Evolutionary conservation across 2,329 filamentous ascomycete genomes (phyloP).

Genomic region (Chalaropsis thielavioides): DNA sequence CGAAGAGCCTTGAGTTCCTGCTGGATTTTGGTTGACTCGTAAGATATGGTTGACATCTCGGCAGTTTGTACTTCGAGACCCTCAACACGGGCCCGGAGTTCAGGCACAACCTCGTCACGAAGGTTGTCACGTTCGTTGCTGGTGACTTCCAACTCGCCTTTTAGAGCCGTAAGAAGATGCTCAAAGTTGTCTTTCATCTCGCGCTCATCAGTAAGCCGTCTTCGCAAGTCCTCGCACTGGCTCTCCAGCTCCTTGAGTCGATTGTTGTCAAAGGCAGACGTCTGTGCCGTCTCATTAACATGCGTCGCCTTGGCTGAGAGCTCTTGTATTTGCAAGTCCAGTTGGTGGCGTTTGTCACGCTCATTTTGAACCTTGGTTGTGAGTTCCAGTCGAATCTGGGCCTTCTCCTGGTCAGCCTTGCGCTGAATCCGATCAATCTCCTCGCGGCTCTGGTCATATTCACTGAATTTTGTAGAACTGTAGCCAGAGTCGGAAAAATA

Average conservation of each 20-base stretch:
- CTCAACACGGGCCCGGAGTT: constrained; percentile 60
- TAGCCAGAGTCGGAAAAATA: constrained; percentile 96
- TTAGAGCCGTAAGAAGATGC: constrained; percentile 72
- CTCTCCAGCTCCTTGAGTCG: constrained; percentile 65
- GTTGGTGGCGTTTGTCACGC: constrained; percentile 53
- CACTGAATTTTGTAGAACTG: constrained; percentile 65
- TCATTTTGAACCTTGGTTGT: constrained; percentile 81
- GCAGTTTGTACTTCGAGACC: constrained; percentile 61
- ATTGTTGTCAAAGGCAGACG: constrained; percentile 40
- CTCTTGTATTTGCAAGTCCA: constrained; percentile 73
- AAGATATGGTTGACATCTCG: constrained; percentile 57
- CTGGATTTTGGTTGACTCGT: constrained; percentile 72
- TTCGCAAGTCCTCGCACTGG: constrained; percentile 66
- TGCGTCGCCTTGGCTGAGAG: constrained; percentile 66
- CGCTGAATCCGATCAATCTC: constrained; percentile 74
- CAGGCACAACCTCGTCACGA: constrained; percentile 72
- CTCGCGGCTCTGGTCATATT: constrained; percentile 46
- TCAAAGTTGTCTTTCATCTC: constrained; percentile 87
- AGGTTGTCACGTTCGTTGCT: constrained; percentile 85
- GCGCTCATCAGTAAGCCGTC: constrained; percentile 71
- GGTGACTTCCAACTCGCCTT: constrained; percentile 65
- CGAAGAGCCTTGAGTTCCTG: constrained; percentile 66
- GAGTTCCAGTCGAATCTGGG: constrained; percentile 69
- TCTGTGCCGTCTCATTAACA: constrained; percentile 39
- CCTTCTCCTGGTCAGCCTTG: constrained; percentile 79